A percentile compares a stretch with the other conserved stretches of the same genome.
These are phyloP conservation scores for Arabidopsis lyrata DNA, from an alignment of 441 rosid genomes.

Conservation along the genomic window DNA sequence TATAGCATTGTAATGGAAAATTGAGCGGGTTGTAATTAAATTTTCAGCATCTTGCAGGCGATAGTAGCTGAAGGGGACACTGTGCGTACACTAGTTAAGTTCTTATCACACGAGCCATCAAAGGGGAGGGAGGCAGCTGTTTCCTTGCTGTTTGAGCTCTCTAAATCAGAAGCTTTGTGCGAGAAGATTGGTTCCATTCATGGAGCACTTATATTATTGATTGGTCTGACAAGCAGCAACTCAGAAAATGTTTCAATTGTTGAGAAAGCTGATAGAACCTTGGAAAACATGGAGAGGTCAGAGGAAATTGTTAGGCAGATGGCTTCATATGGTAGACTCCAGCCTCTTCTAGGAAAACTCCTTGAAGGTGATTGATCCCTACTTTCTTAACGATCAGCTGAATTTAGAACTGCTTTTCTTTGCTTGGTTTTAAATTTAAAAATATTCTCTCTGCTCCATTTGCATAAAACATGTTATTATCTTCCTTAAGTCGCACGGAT, in stretches of 20 bases:
- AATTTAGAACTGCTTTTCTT: neutral
- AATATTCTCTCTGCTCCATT: neutral
- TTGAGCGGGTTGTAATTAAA: constrained; percentile 29
- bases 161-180: constrained; percentile 85
- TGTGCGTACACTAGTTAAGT: constrained; percentile 91
- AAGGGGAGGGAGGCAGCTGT: constrained; percentile 95
- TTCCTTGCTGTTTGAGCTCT: constrained; percentile 89
- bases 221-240: constrained; percentile 91
- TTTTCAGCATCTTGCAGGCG: constrained; percentile 58
- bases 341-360: constrained; percentile 84
- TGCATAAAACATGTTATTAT: neutral
- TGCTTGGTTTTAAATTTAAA: neutral
- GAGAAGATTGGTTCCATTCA: constrained; percentile 93
- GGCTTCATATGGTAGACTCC: constrained; percentile 92
- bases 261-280: constrained; percentile 87
- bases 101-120: constrained; percentile 85
- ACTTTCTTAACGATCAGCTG: constrained; percentile 13
- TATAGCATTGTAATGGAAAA: constrained; percentile 11
- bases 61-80: constrained; percentile 89
- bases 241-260: constrained; percentile 81
- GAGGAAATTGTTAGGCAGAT: constrained; percentile 92
- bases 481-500: neutral
- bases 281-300: constrained; percentile 80
- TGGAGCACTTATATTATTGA: constrained; percentile 93
- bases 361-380: constrained; percentile 74